Evolutionary conservation across 2,329 filamentous ascomycete species (phyloP), one percentile per base, ranked within the genome.

Genomic region (Zalaria sp.): DNA sequence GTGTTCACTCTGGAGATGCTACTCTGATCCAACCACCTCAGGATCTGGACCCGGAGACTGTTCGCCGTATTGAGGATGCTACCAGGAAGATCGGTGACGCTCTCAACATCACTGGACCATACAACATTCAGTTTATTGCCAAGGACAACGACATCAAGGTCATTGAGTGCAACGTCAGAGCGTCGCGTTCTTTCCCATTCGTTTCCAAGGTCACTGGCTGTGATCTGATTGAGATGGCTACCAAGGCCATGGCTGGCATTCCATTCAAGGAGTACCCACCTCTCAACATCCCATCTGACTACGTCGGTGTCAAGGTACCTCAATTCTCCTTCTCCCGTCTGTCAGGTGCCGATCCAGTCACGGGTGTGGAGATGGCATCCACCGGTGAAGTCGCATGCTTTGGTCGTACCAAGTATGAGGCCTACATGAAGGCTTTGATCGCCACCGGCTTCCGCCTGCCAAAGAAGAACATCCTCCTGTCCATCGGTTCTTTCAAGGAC

Each of bases 121-220:
- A 83, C 75, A 98, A 98, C 66, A 98, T 98, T 49, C 91, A 98
- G 61, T 96, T 98, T 68, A 98, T 98, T 55, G 91, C 91, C 55
- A 96, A 96, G 69, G 88, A 96, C 62, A 96, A 96, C 60, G 89
- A 96, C 51, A 96, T 98, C 71, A 96, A 96, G 72, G 91, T 98
- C 51, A 98, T 98, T 49, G 91, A 98, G 67, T 96, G 91, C 66
- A 98, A 98, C 56, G 91, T 96, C 46, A 81, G 91, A 48, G 91
- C 91, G 10, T 95, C 91, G 37, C 77, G 91, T 50, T 96, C 89
- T 1, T 95, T 95, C 73, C 91, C 91, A 47, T 98, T 98, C 58
- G 88, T 96, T 10, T 95, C 88, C 49, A 98, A 98, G 71, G 86
- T 93, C 51, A 96, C 94, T 85, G 88, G 88, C 40, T 84, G 95